A percentile compares a stretch with the other conserved stretches of the same genome.
These are phyloP conservation scores for Rosa persica DNA, from an alignment of 306 rosid species.

Conservation along the genomic window DNA sequence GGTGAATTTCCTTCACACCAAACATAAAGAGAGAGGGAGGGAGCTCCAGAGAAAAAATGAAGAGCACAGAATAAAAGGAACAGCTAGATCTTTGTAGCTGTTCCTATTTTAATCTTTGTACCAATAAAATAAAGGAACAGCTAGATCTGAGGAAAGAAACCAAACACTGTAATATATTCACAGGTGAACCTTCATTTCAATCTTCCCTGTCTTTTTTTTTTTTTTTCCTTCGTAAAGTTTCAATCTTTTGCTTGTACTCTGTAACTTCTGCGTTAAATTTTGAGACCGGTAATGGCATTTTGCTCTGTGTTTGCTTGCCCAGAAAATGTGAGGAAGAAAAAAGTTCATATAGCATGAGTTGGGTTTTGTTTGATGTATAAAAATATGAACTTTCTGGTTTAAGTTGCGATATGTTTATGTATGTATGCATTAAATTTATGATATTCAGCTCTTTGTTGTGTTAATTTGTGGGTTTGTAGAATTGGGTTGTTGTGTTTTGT, in stretches of 20 bases:
- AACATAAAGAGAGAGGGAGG: neutral
- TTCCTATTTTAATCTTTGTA: no score
- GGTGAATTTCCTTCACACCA: neutral
- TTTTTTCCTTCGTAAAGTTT: neutral
- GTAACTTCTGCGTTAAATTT: neutral
- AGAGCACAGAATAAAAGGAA: neutral
- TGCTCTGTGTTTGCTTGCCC: neutral
- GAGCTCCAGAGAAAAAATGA: neutral
- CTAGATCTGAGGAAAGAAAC: slow-evolving; percentile 4
- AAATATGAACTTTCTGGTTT: neutral
- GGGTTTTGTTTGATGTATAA: neutral
- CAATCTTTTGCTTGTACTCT: neutral
- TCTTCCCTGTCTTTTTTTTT: neutral
- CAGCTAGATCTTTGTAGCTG: no score
- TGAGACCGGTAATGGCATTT: neutral
- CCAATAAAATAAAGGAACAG: neutral
- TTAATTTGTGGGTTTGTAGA: neutral
- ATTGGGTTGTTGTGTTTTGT: neutral
- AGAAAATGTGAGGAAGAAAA: neutral
- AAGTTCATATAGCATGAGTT: no score
- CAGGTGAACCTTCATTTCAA: neutral
- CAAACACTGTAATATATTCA: neutral
- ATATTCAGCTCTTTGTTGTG: neutral
- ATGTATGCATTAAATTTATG: neutral
- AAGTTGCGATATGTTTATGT: neutral